These are phyloP conservation scores for Osmanthus fragrans DNA, from an alignment of 257 asterid species.

Conservation along the genomic window DNA sequence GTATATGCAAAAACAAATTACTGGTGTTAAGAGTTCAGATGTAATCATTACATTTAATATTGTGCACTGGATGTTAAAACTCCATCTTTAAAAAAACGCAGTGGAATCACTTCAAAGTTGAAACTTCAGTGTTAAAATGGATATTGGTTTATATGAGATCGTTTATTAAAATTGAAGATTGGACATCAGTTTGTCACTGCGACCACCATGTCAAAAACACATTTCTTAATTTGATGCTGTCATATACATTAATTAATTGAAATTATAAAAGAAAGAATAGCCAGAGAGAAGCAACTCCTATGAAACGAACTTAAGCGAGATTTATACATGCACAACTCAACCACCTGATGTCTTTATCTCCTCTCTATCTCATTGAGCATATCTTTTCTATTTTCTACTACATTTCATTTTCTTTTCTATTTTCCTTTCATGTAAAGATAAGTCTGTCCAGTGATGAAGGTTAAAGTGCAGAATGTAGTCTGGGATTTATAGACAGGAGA, in stretches of 20 bases:
- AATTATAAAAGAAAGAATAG: too few relatives aligned
- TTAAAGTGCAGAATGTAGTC: neutral
- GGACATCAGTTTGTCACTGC: neutral
- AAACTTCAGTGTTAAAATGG: neutral
- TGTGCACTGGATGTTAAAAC: neutral
- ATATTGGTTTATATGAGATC: neutral
- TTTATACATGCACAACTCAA: too few relatives aligned
- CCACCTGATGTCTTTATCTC: neutral
- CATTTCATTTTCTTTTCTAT: too few relatives aligned
- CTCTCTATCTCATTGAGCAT: too few relatives aligned
- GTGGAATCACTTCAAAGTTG: neutral
- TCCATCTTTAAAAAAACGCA: neutral
- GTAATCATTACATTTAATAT: neutral
- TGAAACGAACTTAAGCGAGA: too few relatives aligned
- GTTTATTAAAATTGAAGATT: neutral
- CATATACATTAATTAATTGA: neutral
- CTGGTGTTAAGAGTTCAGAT: neutral
- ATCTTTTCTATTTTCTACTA: too few relatives aligned
- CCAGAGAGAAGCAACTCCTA: neutral
- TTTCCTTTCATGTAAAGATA: too few relatives aligned
- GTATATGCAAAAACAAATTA: neutral
- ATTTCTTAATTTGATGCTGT: neutral
- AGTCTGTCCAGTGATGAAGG: too few relatives aligned
- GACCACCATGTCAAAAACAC: neutral
- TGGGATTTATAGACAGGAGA: neutral